Base-by-base conservation (phyloP, 176 grass and related monocot species). In the Pharus latifolius region DNA sequence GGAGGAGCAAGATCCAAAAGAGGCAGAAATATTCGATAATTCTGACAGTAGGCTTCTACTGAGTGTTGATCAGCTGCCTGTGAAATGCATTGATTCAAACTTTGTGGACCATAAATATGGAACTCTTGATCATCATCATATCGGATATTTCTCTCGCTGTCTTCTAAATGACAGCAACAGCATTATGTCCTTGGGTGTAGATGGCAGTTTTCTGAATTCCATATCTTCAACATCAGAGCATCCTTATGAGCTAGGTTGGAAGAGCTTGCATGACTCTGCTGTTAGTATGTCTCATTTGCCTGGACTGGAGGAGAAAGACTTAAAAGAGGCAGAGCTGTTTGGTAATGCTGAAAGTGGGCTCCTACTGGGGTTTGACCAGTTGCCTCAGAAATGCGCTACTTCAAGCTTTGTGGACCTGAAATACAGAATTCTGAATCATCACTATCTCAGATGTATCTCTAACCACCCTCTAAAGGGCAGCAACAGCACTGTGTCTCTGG, bases 151-250 rank as follows among this genome's bases (percentile, higher is more conserved):
- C 7, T 77, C 73, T 45, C 67, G 68, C 22, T 81, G 54, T 27
- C 49, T 57, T 68, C 28, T 0, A 24, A 84, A n/a, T 49, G 40
- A 72, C 54, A 73, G 44, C 57, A 69, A 67, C 2, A 24, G 32
- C 40, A 16, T 83, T 25, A 14, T 73, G 26, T 41, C 17, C 19
- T 20, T 1, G 22, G 80, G 60, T 57, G 48, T 17, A 84, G 52
- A 62, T 52, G 50, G 60, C 62, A 50, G 54, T 53, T 69, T 17
- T 56, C 6, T 66, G 45, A 35, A 66, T 76, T 55, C 52, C 45
- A 69, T 77, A 29, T 56, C 16, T 82, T 82, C 52, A 72, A 55
- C 37, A 73, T 76, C 60, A 68, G 72, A 66, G 41, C 45, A 63
- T 49, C 38, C 40, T 49, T 73, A 56, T 67, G 40, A 81, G 20